Base-by-base conservation (phyloP, 2,329 filamentous ascomycete genomes). In the Nectriaceae sp. region DNA sequence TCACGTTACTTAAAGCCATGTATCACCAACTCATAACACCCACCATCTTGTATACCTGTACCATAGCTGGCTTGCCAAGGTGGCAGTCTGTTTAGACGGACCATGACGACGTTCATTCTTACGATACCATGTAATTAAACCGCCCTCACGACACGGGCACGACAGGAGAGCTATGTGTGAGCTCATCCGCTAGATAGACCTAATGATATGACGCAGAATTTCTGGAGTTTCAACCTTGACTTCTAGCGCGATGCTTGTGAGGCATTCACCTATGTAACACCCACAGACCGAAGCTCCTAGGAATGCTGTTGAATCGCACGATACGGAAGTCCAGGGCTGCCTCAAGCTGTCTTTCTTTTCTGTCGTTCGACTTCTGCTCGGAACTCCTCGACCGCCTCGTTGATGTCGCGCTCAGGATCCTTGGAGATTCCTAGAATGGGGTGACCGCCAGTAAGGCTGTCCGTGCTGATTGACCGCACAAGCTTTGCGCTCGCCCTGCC, bases 361-460 rank as follows among this genome's bases (percentile, higher is more conserved):
- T 63, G 62, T 11, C 55, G 58, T 63, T 89, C 85, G 26, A 96
- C 80, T 69, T 96, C 90, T 4, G 74, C 75, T 62, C 77, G 83
- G 44, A 96, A 78, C 72, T 96, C 90, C 31, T 79, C 75, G 10
- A 95, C 79, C 21, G 88, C 88, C 62, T 94, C 89, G 49, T 89
- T 85, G 41, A 95, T 77, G 59, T 95, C 90, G 21, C 76, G 75
- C 45, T 84, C 84, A 0, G 85, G 85, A 65, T 97, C 91, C 54
- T 83, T 83, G 1, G 90, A 87, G 31, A 97, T 76, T 21, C 93
- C 93, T 5, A 96, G 72, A 3, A 89, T 78, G 0, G 89, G 88
- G 45, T 84, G 78, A 39, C 75, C 72, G 26, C 72, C 72, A 13
- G 69, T 76, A 15, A 84, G 54, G 47, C 77, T 82, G 11, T 89